Evolutionary conservation across 2,329 filamentous ascomycete species (phyloP).

Genomic region (Fusarium beomiforme): DNA sequence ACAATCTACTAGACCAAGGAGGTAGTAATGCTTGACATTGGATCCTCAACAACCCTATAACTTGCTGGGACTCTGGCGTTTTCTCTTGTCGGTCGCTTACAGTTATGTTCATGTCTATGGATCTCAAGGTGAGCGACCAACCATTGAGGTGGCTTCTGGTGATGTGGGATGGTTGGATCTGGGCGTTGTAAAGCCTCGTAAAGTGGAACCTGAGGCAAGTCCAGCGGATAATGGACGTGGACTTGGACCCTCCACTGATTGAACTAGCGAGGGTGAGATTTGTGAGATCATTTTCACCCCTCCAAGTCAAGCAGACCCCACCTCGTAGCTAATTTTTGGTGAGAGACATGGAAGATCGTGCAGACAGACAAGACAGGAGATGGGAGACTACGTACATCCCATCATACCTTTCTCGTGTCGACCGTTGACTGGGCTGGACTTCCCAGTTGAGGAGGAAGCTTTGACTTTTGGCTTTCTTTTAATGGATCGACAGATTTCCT

Average conservation of each 20-base stretch:
- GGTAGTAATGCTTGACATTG: conserved; percentile 3
- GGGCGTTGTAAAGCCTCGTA: conserved; percentile 12
- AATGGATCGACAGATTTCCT: conserved; percentile 24
- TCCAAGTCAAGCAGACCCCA: conserved; percentile 37
- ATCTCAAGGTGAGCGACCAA: conserved; percentile 19
- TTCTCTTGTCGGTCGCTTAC: conserved; percentile 11
- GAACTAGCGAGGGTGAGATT: conserved; percentile 23
- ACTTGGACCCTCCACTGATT: conserved; percentile 12
- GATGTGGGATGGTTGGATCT: conserved; percentile 33
- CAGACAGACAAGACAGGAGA: conserved; percentile 17
- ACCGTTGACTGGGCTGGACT: conserved; percentile 24
- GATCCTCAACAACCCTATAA: background rate
- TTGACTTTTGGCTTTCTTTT: conserved; percentile 19
- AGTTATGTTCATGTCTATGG: conserved; percentile 8
- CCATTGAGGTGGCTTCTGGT: conserved; percentile 16
- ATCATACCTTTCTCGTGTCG: conserved; percentile 33
- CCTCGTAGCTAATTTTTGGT: conserved; percentile 28
- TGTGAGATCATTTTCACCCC: conserved; percentile 33
- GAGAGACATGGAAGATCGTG: conserved; percentile 18
- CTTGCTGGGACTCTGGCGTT: background rate
- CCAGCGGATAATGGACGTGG: background rate
- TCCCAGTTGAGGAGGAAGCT: background rate
- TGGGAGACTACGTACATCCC: conserved; percentile 24
- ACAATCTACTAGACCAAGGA: background rate
- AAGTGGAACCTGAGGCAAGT: conserved; percentile 7